phyloP scores from a whole-genome alignment of 345 rosid species.

The Linum usitatissimum region DNA sequence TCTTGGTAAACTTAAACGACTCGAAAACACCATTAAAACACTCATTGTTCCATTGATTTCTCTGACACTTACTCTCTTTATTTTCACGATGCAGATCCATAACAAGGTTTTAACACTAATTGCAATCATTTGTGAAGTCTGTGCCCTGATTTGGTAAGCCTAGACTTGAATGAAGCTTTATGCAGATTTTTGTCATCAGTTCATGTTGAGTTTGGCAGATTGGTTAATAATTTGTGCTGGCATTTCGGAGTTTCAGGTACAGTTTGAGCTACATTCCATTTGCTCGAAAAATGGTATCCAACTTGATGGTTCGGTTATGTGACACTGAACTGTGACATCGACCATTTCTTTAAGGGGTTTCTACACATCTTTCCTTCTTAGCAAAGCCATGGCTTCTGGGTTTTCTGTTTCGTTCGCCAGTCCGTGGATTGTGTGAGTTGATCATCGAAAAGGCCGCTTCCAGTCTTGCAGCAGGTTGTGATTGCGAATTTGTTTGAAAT shows the following conservation, averaged over 20 bases:
- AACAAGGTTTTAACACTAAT: conserved; percentile 63
- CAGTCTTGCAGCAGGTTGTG: no score
- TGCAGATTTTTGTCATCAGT: no score
- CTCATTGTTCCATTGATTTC: neutral
- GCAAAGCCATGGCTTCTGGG: neutral
- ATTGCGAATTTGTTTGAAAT: no score
- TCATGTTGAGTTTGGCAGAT: neutral
- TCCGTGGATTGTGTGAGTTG: no score
- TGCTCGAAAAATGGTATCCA: conserved; percentile 70
- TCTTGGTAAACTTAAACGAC: conserved; percentile 35
- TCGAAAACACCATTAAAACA: neutral
- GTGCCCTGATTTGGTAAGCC: conserved; percentile 78
- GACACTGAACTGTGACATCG: conserved; percentile 65
- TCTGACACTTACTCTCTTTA: neutral
- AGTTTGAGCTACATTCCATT: conserved; percentile 84
- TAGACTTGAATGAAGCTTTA: neutral
- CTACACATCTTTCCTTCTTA: neutral
- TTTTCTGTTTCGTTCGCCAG: neutral
- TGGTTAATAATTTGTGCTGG: neutral
- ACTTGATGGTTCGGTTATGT: conserved; percentile 59
- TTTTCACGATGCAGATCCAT: conserved; percentile 51
- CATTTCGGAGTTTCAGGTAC: conserved; percentile 59
- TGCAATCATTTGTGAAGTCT: conserved; percentile 72
- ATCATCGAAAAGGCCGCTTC: no score
- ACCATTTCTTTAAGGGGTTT: conserved; percentile 1